Base-by-base conservation (phyloP, 2,329 filamentous ascomycete genomes). In the Phialophora tarda region DNA sequence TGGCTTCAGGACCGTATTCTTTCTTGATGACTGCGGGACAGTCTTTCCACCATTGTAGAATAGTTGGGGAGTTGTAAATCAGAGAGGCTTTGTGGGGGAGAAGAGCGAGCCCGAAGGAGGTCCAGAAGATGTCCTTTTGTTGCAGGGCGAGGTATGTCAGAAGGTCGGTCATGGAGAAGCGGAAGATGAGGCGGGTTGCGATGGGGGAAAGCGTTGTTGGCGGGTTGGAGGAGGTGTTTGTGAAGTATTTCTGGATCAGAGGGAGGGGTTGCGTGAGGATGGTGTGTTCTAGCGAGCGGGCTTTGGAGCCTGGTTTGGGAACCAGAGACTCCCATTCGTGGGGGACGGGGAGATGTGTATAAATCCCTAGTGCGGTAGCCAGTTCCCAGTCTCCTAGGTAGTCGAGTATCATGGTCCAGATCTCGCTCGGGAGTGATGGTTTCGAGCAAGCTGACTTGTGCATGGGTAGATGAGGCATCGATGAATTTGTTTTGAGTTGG, bases 11-110 rank as follows among this genome's bases (percentile, higher is more conserved):
- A 59, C 91, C 90, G 77, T 97, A 97, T 74, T 96, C 91, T 75
- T 94, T 93, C 67, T 91, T 91, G 2, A 92, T 83, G 69, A 97
- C 94, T 12, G 89, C 91, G 0, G 89, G 88, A 14, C 91, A 93
- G 34, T 90, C 90, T 59, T 89, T 88, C 94, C 94, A 98, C 86
- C 93, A 97, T 69, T 95, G 91, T 8, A 98, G 82, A 34, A 98
- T 91, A 66, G 93, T 91, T 0, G 88, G 88, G 59, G 91, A 89
- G 55, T 91, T 92, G 75, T 95, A 97, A 69, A 93, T 91, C 1
- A 89, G 89, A 1, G 92, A 96, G 0, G 93, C 93, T 75, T 95
- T 95, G 71, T 92, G 93, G 0, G 93, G 92, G 2, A 97, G 84
- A 53, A 93, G 89, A 51, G 91, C 91, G 61, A 88, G 84, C 54